Evolutionary conservation across 2,329 filamentous ascomycete species (phyloP), one percentile per base, ranked within the genome.

Genomic region (Fusarium brachygibbosum): DNA sequence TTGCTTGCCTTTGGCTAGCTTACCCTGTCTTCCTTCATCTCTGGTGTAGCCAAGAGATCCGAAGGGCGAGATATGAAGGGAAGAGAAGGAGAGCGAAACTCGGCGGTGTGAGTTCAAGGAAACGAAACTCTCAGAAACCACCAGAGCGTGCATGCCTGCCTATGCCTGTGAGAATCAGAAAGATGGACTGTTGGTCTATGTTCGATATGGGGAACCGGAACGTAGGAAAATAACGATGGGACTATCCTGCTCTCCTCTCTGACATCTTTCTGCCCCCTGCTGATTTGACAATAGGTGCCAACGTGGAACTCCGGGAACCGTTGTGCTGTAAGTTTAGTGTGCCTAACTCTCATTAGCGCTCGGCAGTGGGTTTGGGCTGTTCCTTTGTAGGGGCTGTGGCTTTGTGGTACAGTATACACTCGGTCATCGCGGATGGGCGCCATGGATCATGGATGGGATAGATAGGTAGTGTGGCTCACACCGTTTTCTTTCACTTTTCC

Each of bases 401-500:
- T 66, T 65, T 70, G 60, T 40, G 40, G 42, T 53, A 60, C 6
- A 25, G 23, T 25, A 6, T 25, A 25, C 6, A 25, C 58, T 68
- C 50, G 67, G 66, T 56, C 61, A 58, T 69, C 54, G 23, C 23
- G 61, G 48, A 69, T 66, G 46, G 56, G 46, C 53, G 55, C 66
- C 66, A 66, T 69, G 66, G 65, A 53, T 58, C 45, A 63, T 67
- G 62, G 53, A 66, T 46, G 28, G 44, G 44, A 38, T 50, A 13
- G 23, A n/a, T n/a, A n/a, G 23, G 40, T 66, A 35, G 37, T 53
- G 66, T 70, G 53, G 63, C 58, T 68, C 67, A 52, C 67, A 70
- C 68, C 68, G 58, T 70, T 70, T 70, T 70, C 67, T 70, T 70
- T 70, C 68, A 68, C 57, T 61, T 67, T 42, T n/a, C 29, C 25